Conservation (phyloP, 192 early-diverging fungal species). For the Podila epicladia region DNA sequence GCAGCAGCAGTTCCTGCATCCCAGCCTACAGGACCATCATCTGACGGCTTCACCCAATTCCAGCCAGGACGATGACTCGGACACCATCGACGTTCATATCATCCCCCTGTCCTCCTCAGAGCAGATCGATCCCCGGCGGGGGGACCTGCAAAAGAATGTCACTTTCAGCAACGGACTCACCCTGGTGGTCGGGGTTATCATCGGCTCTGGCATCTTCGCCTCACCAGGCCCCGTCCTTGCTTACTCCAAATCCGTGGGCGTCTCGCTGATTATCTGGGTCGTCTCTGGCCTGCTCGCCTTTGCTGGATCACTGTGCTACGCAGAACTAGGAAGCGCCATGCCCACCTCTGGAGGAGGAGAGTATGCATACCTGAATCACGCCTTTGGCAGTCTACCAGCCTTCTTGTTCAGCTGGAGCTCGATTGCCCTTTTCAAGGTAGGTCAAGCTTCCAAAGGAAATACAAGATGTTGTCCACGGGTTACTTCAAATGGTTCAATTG, state of each 20-base stretch:
- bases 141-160: slow-evolving; percentile 64
- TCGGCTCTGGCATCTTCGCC: slow-evolving; percentile 85
- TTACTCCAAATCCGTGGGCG: slow-evolving; percentile 71
- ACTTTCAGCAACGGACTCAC: slow-evolving; percentile 71
- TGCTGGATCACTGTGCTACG: slow-evolving; percentile 86
- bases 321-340: slow-evolving; percentile 90
- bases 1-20: slow-evolving; percentile 5
- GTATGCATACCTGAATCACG: slow-evolving; percentile 83
- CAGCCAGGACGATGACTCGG: slow-evolving; percentile 23
- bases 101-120: slow-evolving; percentile 48
- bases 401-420: slow-evolving; percentile 82
- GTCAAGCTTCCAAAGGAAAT: background rate
- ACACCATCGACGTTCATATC: slow-evolving; percentile 47
- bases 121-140: slow-evolving; percentile 41
- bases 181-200: slow-evolving; percentile 79
- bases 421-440: slow-evolving; percentile 67
- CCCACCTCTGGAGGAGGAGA: slow-evolving; percentile 87
- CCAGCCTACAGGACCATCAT: background rate
- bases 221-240: slow-evolving; percentile 78
- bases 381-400: slow-evolving; percentile 73
- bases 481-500: background rate
- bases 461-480: background rate
- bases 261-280: slow-evolving; percentile 81
- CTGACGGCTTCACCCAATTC: background rate
- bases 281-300: slow-evolving; percentile 79